Evolutionary conservation across 2,329 filamentous ascomycete genomes (phyloP).

Genomic region (Raffaelea arxii): DNA sequence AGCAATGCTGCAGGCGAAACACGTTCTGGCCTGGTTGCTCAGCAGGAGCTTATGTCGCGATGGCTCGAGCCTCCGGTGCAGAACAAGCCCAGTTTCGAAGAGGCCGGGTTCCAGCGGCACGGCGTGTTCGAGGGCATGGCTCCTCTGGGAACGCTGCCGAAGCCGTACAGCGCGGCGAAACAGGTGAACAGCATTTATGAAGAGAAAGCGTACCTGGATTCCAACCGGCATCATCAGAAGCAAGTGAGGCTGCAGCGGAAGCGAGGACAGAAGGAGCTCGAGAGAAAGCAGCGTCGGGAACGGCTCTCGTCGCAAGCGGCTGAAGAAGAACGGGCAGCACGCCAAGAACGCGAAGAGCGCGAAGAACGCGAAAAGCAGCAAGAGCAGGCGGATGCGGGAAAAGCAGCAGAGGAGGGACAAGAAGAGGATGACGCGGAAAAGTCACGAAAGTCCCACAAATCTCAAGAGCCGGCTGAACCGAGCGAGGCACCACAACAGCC

Average conservation of each 20-base stretch:
- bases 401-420: background rate
- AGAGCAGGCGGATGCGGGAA: background rate
- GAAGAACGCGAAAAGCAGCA: background rate
- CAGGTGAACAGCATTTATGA: constrained; percentile 10
- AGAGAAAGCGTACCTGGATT: constrained; percentile 9
- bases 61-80: constrained; percentile 52
- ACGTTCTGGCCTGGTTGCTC: constrained; percentile 18
- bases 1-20: constrained; percentile 11
- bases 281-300: background rate
- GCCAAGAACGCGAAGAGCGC: no score
- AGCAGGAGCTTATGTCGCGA: constrained; percentile 41
- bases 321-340: no score
- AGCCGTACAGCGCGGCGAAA: constrained; percentile 46
- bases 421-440: background rate
- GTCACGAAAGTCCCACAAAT: background rate
- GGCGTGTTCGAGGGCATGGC: constrained; percentile 79
- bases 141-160: constrained; percentile 65
- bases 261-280: background rate
- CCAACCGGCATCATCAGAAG: background rate
- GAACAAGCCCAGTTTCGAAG: constrained; percentile 64
- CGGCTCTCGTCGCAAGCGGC: no score
- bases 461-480: background rate
- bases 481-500: constrained; percentile 13
- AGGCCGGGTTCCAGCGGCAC: constrained; percentile 61
- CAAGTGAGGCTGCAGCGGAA: background rate